Evolutionary conservation across 768 basidiomycete species (phyloP).

Genomic region (Collybia sordida): DNA sequence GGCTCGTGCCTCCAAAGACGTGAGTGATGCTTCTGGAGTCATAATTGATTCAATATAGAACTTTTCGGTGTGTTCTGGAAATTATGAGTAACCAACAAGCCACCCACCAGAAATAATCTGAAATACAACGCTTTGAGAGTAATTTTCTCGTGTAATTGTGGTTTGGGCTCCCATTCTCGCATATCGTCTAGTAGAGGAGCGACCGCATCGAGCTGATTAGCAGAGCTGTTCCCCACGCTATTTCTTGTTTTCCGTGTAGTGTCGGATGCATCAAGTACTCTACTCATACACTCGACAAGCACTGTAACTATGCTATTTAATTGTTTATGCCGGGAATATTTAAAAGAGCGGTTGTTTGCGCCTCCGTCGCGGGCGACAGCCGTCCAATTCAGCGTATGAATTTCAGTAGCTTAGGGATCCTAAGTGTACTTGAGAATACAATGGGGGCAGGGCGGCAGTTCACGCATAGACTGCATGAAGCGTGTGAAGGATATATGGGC

Average conservation of each 20-base stretch:
- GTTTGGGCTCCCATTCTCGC: constrained; percentile 3
- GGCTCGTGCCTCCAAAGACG: constrained; percentile 28
- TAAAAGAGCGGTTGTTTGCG: too few relatives aligned
- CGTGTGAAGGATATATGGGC: too few relatives aligned
- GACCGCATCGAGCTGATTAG: constrained; percentile 8
- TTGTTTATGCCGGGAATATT: background rate
- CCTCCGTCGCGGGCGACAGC: background rate
- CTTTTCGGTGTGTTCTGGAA: constrained; percentile 22
- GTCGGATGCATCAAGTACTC: constrained; percentile 31
- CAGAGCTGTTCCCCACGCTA: constrained; percentile 24
- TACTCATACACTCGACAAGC: constrained; percentile 29
- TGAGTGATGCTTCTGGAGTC: constrained; percentile 26
- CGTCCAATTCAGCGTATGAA: too few relatives aligned
- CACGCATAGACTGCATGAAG: constrained; percentile 38
- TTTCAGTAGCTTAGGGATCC: constrained; percentile 35
- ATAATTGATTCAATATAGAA: constrained; percentile 34
- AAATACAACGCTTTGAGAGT: constrained; percentile 9
- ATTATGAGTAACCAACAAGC: constrained; percentile 21
- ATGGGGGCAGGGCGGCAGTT: constrained; percentile 35
- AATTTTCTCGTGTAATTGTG: constrained; percentile 14
- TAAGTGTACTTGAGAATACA: constrained; percentile 29
- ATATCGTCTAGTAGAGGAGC: constrained; percentile 12
- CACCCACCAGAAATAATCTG: constrained; percentile 11
- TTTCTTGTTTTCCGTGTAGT: constrained; percentile 28
- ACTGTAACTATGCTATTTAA: constrained; percentile 45